Percentiles rank a stretch among this genome's conserved stretches.
These are phyloP conservation scores for Plasmodium gallinaceum DNA, from an alignment of 169 alveolate species.

Conservation along the genomic window DNA sequence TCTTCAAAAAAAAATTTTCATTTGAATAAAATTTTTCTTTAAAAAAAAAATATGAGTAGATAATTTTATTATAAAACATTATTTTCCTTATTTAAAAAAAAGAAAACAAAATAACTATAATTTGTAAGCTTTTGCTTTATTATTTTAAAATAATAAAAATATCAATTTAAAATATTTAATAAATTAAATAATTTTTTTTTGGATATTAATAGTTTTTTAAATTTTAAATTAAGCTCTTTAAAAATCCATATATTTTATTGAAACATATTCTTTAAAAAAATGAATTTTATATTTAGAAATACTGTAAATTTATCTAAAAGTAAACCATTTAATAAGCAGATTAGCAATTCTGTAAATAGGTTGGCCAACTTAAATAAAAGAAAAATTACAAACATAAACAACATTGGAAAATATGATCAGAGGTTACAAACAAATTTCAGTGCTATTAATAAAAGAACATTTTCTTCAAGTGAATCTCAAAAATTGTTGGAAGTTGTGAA, in stretches of 20 bases:
- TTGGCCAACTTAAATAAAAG: conserved; percentile 43
- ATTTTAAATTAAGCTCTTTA: neutral
- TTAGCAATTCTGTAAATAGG: conserved; percentile 25
- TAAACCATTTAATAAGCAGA: conserved; percentile 21
- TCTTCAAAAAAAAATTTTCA: too few species aligned
- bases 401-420: conserved; percentile 38
- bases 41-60: conserved; percentile 2
- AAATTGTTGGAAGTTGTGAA: conserved; percentile 85
- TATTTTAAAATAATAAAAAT: conserved; percentile 1
- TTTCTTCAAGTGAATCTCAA: conserved; percentile 84
- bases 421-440: conserved; percentile 25
- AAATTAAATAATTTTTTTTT: neutral
- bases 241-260: too few species aligned
- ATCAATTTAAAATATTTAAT: neutral
- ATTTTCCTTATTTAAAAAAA: neutral
- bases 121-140: conserved; percentile 22
- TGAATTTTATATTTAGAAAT: conserved; percentile 63
- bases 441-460: conserved; percentile 38
- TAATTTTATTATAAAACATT: neutral
- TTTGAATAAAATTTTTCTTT: neutral
- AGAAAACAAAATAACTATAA: neutral
- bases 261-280: conserved; percentile 7
- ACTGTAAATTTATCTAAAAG: conserved; percentile 40
- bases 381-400: conserved; percentile 34
- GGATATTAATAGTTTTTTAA: neutral